A percentile compares a stretch with the other conserved stretches of the same genome.
Evolutionary conservation across 139 green algal genomes (phyloP).

Genomic region (Auxenochlorella pyrenoidosa): DNA sequence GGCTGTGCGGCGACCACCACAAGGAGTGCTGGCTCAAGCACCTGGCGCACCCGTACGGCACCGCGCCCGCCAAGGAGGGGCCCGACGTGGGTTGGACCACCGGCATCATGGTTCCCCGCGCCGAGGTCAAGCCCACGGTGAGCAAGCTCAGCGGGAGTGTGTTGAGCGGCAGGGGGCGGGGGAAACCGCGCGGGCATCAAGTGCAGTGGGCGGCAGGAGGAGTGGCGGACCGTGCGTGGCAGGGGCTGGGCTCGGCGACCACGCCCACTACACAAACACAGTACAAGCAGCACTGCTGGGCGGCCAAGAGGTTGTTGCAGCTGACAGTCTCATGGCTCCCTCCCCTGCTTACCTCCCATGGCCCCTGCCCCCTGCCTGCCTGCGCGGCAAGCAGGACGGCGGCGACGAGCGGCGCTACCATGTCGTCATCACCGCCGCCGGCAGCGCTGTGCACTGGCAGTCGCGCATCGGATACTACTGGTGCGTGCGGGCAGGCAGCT

Average conservation of each 20-base stretch:
- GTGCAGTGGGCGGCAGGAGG: too few relatives aligned
- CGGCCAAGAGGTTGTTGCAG: too few relatives aligned
- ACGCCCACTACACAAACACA: too few relatives aligned
- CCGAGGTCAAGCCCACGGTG: neutral
- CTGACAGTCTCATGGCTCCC: too few relatives aligned
- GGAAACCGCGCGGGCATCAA: too few relatives aligned
- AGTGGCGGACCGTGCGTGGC: too few relatives aligned
- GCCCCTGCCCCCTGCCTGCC: too few relatives aligned
- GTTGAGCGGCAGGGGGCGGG: neutral
- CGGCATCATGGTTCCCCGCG: conserved; percentile 54
- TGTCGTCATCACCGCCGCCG: conserved; percentile 82
- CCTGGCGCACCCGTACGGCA: conserved; percentile 74
- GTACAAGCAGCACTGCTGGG: too few relatives aligned
- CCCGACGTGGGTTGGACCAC: conserved; percentile 78
- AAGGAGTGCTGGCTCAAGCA: conserved; percentile 92
- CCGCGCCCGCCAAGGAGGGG: conserved; percentile 62
- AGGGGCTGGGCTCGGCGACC: too few relatives aligned
- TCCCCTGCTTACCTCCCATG: too few relatives aligned
- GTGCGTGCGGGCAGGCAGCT: too few relatives aligned
- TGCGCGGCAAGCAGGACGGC: neutral
- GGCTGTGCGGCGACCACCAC: conserved; percentile 62
- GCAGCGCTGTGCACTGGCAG: conserved; percentile 87
- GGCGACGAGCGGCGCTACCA: conserved; percentile 75
- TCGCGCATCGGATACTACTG: conserved; percentile 85
- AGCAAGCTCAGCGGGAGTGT: neutral